phyloP scores from a whole-genome alignment of 108 stramenopile genomes.

The Skeletonema tropicum region DNA sequence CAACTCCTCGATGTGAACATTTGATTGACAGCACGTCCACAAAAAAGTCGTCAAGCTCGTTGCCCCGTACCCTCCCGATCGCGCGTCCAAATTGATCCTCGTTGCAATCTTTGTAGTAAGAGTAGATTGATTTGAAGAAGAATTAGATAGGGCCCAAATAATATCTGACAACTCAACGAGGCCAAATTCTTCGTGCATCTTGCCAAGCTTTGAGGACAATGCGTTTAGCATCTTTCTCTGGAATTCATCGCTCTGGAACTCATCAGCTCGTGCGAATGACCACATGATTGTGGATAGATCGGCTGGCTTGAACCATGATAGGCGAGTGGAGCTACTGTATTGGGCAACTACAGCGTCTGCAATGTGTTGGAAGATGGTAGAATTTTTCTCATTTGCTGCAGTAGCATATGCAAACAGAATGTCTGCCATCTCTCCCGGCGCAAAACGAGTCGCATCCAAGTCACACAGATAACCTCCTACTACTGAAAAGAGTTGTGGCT shows the following conservation, averaged over 20 bases:
- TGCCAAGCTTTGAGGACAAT: neutral
- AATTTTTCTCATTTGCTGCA: neutral
- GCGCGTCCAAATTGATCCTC: neutral
- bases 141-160: neutral
- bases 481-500: neutral
- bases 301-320: neutral
- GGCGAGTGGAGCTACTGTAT: neutral
- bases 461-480: neutral
- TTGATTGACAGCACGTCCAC: slow-evolving; percentile 2
- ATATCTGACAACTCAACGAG: neutral
- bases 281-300: neutral
- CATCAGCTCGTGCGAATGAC: neutral
- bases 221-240: neutral
- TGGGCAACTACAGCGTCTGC: neutral
- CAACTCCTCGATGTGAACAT: neutral
- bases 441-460: neutral
- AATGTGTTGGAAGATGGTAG: neutral
- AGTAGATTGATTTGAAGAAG: neutral
- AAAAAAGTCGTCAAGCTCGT: neutral
- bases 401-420: neutral
- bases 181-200: neutral
- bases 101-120: neutral
- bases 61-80: neutral
- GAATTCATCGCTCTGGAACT: neutral
- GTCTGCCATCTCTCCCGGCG: neutral